Conservation (phyloP, 2,329 filamentous ascomycete species). For the Clonostachys chloroleuca region DNA sequence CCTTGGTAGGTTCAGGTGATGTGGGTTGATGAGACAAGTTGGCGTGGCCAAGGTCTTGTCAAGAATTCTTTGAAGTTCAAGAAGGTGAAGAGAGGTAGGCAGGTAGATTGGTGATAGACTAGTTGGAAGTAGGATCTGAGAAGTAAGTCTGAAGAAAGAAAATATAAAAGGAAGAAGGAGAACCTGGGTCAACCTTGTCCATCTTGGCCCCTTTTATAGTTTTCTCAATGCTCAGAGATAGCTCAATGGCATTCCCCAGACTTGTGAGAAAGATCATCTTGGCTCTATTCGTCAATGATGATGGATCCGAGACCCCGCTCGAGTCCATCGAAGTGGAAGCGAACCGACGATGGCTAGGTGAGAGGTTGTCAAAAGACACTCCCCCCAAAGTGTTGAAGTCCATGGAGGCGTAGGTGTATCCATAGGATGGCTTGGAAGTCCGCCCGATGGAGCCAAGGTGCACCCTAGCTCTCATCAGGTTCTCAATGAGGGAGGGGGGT, state of each 20-base stretch:
- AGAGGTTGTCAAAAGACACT: no score
- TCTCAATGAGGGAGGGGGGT: no score
- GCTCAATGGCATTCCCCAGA: no score
- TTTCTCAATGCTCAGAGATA: slow-evolving; percentile 31
- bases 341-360: no score
- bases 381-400: no score
- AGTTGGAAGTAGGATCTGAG: background rate
- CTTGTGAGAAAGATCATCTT: slow-evolving; percentile 27
- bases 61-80: no score
- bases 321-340: background rate
- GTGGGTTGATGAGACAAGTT: slow-evolving; percentile 10
- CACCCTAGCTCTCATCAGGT: no score
- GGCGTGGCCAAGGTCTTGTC: background rate
- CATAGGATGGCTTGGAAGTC: no score
- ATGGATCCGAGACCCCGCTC: slow-evolving; percentile 33
- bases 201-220: slow-evolving; percentile 60
- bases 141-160: slow-evolving; percentile 9
- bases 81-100: background rate
- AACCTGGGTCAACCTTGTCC: slow-evolving; percentile 33
- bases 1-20: slow-evolving; percentile 3
- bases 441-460: no score
- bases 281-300: slow-evolving; percentile 35
- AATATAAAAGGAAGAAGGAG: slow-evolving; percentile 49
- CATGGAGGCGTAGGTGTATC: no score
- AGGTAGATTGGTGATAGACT: background rate